Evolutionary conservation across 352 stramenopile species (phyloP), one percentile per base, ranked within the genome.

Genomic region (Aphanomyces invadans): DNA sequence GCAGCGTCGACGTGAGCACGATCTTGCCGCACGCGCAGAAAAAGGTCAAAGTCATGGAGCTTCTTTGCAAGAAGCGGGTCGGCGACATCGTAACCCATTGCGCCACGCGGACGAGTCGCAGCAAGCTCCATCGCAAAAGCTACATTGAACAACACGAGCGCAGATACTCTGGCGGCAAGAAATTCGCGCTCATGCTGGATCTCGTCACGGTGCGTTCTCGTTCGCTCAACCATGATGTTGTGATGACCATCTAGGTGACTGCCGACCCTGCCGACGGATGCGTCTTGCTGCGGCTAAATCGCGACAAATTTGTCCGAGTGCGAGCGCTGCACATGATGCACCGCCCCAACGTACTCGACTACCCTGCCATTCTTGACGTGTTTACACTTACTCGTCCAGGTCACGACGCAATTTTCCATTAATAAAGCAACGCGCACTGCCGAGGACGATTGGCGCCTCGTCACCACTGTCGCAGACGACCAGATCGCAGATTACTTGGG

Each of bases 401-500:
- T 83, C 55, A 83, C 77, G 0, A 75, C 76, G 4, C 71, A 78
- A 0, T 65, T 73, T 32, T 39, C 33, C 21, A 48, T 53, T 4
- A 38, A 62, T 3, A 38, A 54, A 4, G 4, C 28, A 0, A 72
- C 63, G 31, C 75, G 79, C 48, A 87, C 81, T 1, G 70, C 71
- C 0, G 70, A 77, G 0, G 81, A 90, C 57, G 85, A 87, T 52
- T 74, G 86, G 45, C 79, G 87, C 65, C 67, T 87, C 49, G 73
- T 90, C 49, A 77, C 70, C 46, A 79, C 79, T 1, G 85, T 90
- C 53, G 73, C 84, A 31, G 81, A 90, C 45, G 83, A 79, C 25
- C 79, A 90, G 62, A 75, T 88, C 31, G 76, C 85, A 12, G 87
- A 79, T 62, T 88, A 84, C 42, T 62, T 90, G 3, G 65, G 79